Percentiles rank a stretch among this genome's conserved stretches.
Evolutionary conservation across 2,329 filamentous ascomycete genomes (phyloP).

Genomic region (Cladosporium velox): DNA sequence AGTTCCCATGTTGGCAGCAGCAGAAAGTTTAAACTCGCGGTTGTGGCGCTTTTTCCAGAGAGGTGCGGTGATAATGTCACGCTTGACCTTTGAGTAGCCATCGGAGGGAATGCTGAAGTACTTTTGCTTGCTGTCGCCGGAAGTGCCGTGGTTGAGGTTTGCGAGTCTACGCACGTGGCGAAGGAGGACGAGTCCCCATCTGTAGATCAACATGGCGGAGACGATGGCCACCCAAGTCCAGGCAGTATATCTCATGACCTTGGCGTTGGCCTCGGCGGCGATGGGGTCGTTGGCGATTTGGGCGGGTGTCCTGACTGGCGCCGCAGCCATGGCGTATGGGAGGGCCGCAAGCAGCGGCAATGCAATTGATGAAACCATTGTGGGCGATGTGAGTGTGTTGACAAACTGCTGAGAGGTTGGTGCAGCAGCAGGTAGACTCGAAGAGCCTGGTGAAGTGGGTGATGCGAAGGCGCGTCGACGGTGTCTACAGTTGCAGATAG

Average conservation of each 20-base stretch:
- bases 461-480: background rate
- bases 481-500: slow-evolving; percentile 13
- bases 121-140: slow-evolving; percentile 56
- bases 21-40: slow-evolving; percentile 53
- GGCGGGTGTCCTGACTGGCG: slow-evolving; percentile 12
- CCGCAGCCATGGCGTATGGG: slow-evolving; percentile 19
- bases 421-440: slow-evolving; percentile 9
- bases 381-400: background rate
- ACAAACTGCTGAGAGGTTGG: slow-evolving; percentile 1
- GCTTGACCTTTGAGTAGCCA: slow-evolving; percentile 48
- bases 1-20: slow-evolving; percentile 52
- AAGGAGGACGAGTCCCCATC: slow-evolving; percentile 60
- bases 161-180: slow-evolving; percentile 72
- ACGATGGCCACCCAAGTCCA: slow-evolving; percentile 64
- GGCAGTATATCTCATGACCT: slow-evolving; percentile 38
- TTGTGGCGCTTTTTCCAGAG: slow-evolving; percentile 52
- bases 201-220: slow-evolving; percentile 66
- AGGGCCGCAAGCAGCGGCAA: slow-evolving; percentile 20
- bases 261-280: slow-evolving; percentile 32
- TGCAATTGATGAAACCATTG: slow-evolving; percentile 11
- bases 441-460: slow-evolving; percentile 1
- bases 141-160: slow-evolving; percentile 72
- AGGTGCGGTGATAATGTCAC: slow-evolving; percentile 49
- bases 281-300: slow-evolving; percentile 19
- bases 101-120: slow-evolving; percentile 71